A percentile compares a stretch with the other conserved stretches of the same genome.
phyloP scores from a whole-genome alignment of 73 alveolate genomes.

The Diophrys sp. region DNA sequence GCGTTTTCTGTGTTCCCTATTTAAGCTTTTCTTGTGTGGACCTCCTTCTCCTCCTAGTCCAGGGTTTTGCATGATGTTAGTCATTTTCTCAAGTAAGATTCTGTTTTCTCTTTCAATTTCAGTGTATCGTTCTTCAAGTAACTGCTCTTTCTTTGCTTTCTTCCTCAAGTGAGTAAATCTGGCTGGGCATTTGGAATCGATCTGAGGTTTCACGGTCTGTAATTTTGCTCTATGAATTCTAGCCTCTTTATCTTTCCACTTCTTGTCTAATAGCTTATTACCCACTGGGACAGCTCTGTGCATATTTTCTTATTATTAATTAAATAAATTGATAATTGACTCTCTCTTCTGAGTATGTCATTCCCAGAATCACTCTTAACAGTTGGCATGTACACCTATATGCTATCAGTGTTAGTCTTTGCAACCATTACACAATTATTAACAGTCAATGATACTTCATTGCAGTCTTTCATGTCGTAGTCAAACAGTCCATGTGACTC shows the following conservation, averaged over 20 bases:
- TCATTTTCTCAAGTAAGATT: conserved; percentile 70
- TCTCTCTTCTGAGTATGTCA: too few relatives aligned
- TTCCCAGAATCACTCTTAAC: background rate
- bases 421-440: background rate
- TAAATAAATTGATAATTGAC: background rate
- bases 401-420: background rate
- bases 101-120: conserved; percentile 81
- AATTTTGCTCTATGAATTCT: conserved; percentile 56
- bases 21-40: conserved; percentile 24
- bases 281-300: conserved; percentile 41
- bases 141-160: conserved; percentile 21
- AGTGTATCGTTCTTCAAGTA: conserved; percentile 49
- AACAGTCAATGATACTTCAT: background rate
- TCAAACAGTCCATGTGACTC: background rate
- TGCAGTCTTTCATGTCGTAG: background rate
- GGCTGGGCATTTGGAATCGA: conserved; percentile 17
- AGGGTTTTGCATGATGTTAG: conserved; percentile 25
- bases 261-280: conserved; percentile 51
- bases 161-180: conserved; percentile 11
- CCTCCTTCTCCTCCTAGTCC: background rate
- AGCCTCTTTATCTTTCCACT: conserved; percentile 48
- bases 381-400: background rate
- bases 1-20: conserved; percentile 30
- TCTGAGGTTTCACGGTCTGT: conserved; percentile 1
- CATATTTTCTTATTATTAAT: conserved; percentile 7